Evolutionary conservation across 1,284 basidiomycete genomes (phyloP).

Genomic region (Boletellus dicymbophilus): DNA sequence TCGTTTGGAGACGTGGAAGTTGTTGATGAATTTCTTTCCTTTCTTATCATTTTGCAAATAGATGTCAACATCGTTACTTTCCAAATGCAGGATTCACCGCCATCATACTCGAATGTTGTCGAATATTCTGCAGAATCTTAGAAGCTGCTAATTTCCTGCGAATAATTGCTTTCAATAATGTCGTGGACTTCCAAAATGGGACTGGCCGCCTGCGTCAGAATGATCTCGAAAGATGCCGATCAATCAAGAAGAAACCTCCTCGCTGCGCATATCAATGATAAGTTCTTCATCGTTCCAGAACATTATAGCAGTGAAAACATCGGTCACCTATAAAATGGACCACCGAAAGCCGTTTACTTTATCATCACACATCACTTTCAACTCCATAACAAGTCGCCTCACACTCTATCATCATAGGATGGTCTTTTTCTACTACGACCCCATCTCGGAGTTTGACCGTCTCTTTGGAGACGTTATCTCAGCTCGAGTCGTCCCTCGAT

Average conservation of each 20-base stretch:
- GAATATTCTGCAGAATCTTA: no score
- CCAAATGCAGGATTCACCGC: not conserved
- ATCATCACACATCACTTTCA: no score
- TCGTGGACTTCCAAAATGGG: not conserved
- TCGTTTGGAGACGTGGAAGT: not conserved
- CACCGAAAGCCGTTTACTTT: not conserved
- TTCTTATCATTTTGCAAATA: conserved; percentile 6
- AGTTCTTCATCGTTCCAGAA: not conserved
- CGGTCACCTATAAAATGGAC: not conserved
- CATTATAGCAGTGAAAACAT: not conserved
- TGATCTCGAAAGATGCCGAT: not conserved
- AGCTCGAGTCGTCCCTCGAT: not conserved
- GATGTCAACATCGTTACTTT: not conserved
- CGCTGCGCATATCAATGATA: no score
- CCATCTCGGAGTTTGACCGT: conserved; percentile 6
- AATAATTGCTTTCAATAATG: no score
- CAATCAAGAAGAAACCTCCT: not conserved
- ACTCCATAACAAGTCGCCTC: not conserved
- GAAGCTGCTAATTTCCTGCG: no score
- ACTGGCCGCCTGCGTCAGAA: not conserved
- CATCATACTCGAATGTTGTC: not conserved
- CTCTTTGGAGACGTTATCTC: conserved; percentile 14
- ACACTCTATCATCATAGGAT: not conserved
- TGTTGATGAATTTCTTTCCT: not conserved
- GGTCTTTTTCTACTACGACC: conserved; percentile 5